Percentiles rank a stretch among this genome's conserved stretches.
Evolutionary conservation across 805 yeast species (phyloP).

Genomic region (Candida michaelii): DNA sequence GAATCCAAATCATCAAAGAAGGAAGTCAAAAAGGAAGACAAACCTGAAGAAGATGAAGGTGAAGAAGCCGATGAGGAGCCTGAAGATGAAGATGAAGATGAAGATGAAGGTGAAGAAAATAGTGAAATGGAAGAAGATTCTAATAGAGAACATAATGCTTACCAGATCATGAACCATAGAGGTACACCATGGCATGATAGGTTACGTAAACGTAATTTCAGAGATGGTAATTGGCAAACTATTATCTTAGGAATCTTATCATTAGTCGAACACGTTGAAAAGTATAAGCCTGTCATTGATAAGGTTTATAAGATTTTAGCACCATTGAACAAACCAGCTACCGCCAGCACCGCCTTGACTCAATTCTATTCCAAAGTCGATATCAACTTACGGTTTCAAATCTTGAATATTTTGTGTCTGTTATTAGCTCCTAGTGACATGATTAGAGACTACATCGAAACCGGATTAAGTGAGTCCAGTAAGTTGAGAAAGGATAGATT

Average conservation of each 20-base stretch:
- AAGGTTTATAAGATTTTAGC: conserved; percentile 55
- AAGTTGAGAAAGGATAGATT: conserved; percentile 63
- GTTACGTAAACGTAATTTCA: conserved; percentile 68
- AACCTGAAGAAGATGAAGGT: conserved; percentile 21
- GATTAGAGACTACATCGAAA: conserved; percentile 65
- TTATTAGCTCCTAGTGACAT: conserved; percentile 57
- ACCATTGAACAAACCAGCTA: conserved; percentile 52
- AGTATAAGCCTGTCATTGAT: conserved; percentile 49
- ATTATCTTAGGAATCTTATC: conserved; percentile 72
- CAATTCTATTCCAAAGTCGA: conserved; percentile 58
- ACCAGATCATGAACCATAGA: conserved; percentile 51
- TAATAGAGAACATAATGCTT: conserved; percentile 41
- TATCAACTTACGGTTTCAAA: conserved; percentile 52
- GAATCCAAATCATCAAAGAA: conserved; percentile 15
- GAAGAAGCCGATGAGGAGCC: conserved; percentile 20
- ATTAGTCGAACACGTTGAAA: conserved; percentile 55
- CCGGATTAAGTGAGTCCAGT: conserved; percentile 63
- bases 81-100: conserved; percentile 21
- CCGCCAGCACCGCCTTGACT: conserved; percentile 46
- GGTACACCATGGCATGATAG: conserved; percentile 77
- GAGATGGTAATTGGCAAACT: conserved; percentile 84
- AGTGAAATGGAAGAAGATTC: conserved; percentile 22
- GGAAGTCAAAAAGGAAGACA: conserved; percentile 14
- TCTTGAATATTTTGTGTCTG: conserved; percentile 63
- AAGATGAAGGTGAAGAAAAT: conserved; percentile 20